Evolutionary conservation across 768 basidiomycete species (phyloP).

Genomic region (Candolleomyces eurysporus): DNA sequence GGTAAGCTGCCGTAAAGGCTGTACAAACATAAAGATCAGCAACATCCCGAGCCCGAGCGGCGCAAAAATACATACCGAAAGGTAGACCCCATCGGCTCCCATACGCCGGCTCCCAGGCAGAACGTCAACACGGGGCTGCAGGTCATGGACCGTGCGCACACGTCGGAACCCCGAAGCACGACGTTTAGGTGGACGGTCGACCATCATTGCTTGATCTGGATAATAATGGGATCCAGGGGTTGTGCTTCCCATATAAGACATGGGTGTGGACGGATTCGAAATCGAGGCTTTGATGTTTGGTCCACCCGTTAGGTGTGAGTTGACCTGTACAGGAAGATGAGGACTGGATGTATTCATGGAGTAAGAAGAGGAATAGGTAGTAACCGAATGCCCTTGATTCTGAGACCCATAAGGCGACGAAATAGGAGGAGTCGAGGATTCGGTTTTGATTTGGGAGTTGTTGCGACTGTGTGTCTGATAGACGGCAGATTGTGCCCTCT

Average conservation of each 20-base stretch:
- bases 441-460: conserved; percentile 56
- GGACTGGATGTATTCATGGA: conserved; percentile 67
- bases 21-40: conserved; percentile 13
- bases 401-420: conserved; percentile 59
- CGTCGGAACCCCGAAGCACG: conserved; percentile 77
- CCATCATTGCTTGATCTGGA: conserved; percentile 66
- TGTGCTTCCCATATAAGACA: conserved; percentile 59
- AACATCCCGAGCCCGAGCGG: conserved; percentile 7
- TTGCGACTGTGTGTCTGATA: conserved; percentile 58
- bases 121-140: conserved; percentile 70
- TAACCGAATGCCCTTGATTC: conserved; percentile 21
- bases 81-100: conserved; percentile 68
- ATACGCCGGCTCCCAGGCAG: conserved; percentile 70
- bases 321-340: conserved; percentile 49
- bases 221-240: conserved; percentile 55
- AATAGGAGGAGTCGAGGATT: conserved; percentile 47
- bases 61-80: conserved; percentile 63
- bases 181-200: conserved; percentile 68
- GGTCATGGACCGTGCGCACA: conserved; percentile 72
- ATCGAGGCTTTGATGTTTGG: conserved; percentile 49
- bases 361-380: conserved; percentile 36
- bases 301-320: conserved; percentile 51
- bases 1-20: conserved; percentile 72
- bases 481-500: conserved; percentile 34
- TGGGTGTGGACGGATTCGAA: conserved; percentile 71